Base-by-base conservation (phyloP, 495 filamentous ascomycete species). In the Massariosphaeria phaeospora region DNA sequence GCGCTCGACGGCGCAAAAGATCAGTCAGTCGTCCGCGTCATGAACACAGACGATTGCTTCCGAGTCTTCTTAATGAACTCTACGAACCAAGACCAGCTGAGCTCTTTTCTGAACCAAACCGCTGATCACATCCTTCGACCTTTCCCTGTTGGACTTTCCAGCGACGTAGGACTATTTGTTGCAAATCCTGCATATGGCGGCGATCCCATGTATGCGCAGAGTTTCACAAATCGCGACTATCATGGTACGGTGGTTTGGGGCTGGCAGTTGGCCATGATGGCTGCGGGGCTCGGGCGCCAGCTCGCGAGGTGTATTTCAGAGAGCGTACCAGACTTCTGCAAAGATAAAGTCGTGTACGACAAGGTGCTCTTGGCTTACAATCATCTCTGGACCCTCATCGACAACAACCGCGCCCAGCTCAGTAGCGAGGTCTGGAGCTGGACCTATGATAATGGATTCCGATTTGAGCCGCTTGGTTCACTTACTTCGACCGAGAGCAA, bases 191-290 rank as follows among this genome's bases (percentile, higher is more conserved):
- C 82, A 1, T 84, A 77, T 50, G 78, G 77, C 1, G 70, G 61
- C 0, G 68, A 75, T 33, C 67, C 72, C 0, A 54, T 67, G n/a
- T 63, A 63, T 40, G 63, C 72, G 69, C 66, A 57, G 3, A 80
- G 81, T 49, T 85, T 71, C 50, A 79, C 77, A 0, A 77, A 71
- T 5, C 69, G 69, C 26, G 78, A 78, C 0, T 85, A 84, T 52
- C 82, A 85, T 55, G 82, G 82, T 0, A 82, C 81, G 0, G 82
- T 85, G 0, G 72, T 85, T 7, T 84, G 82, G 81, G 72, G 73
- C 48, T 85, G 81, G 80, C 82, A 75, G 31, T 68, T 84, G 23
- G 78, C 80, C 3, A 83, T 84, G 80, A 82, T 83, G 77, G 81
- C 75, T 0, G 71, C 70, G 20, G 82, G 82, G 0, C 62, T 85